These are phyloP conservation scores for Lunularia cruciata DNA, from an alignment of 225 moss, liverwort and hornwort genomes.

Conservation along the genomic window DNA sequence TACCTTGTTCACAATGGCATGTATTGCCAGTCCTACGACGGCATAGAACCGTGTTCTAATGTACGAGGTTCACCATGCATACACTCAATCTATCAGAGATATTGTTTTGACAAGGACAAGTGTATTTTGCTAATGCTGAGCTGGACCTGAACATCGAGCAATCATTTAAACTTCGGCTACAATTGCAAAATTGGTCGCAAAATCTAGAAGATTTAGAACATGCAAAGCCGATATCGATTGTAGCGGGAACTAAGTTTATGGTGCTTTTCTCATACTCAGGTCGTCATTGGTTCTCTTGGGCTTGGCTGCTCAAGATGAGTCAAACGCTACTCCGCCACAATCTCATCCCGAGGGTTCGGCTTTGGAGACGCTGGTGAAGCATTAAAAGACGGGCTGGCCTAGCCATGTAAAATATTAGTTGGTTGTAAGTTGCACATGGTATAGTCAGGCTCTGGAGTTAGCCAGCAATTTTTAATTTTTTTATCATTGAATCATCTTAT, in stretches of 20 bases:
- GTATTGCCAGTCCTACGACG: no score
- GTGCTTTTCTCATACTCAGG: slow-evolving; percentile 25
- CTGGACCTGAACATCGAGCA: no score
- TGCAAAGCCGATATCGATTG: no score
- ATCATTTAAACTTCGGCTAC: no score
- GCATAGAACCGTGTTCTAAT: no score
- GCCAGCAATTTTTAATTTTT: slow-evolving; percentile 21
- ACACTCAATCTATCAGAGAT: no score
- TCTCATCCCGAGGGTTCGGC: slow-evolving; percentile 23
- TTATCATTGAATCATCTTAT: slow-evolving; percentile 20
- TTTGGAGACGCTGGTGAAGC: slow-evolving; percentile 37
- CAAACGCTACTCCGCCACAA: slow-evolving; percentile 9
- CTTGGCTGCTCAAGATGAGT: slow-evolving; percentile 47
- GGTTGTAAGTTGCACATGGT: slow-evolving; percentile 22
- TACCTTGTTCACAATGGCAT: no score
- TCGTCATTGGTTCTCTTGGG: slow-evolving; percentile 48
- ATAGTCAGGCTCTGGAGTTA: slow-evolving; percentile 15
- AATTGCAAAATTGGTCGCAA: neutral
- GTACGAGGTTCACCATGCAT: no score
- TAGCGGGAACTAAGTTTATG: neutral
- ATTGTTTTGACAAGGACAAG: no score
- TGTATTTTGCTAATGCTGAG: no score
- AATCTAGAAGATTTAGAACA: neutral
- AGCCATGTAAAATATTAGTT: slow-evolving; percentile 26
- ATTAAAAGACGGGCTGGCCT: slow-evolving; percentile 14